Percentiles rank a stretch among this genome's conserved stretches.
Evolutionary conservation across 345 rosid species (phyloP).

Genomic region (Moringa oleifera): DNA sequence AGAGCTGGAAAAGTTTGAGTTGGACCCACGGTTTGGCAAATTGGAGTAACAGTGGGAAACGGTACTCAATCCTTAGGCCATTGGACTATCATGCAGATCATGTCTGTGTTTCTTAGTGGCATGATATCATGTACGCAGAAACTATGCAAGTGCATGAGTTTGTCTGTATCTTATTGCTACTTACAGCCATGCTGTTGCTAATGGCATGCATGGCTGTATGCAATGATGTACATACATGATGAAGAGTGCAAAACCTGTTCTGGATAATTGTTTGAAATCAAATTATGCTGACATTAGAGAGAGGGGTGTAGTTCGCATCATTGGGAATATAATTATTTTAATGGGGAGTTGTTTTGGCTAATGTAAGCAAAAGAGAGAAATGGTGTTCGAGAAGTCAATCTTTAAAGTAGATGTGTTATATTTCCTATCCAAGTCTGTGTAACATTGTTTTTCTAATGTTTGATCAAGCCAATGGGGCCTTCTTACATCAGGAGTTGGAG

Average conservation of each 20-base stretch:
- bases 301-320: conserved; percentile 24
- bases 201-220: conserved; percentile 21
- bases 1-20: conserved; percentile 33
- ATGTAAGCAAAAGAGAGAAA: conserved; percentile 20
- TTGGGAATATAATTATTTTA: conserved; percentile 55
- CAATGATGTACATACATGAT: conserved; percentile 15
- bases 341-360: conserved; percentile 28
- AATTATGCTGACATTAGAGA: conserved; percentile 49
- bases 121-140: conserved; percentile 12
- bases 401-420: conserved; percentile 26
- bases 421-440: conserved; percentile 16
- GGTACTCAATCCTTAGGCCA: conserved; percentile 12
- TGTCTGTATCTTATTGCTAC: not conserved
- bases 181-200: conserved; percentile 13
- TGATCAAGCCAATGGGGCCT: conserved; percentile 22
- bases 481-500: conserved; percentile 24
- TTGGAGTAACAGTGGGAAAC: conserved; percentile 17
- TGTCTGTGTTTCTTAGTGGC: conserved; percentile 21
- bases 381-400: conserved; percentile 45
- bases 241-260: conserved; percentile 18
- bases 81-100: conserved; percentile 29
- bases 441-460: conserved; percentile 10
- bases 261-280: conserved; percentile 49
- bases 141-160: conserved; percentile 3
- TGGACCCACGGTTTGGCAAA: conserved; percentile 42